Percentiles rank a stretch among this genome's conserved stretches.
phyloP scores from a whole-genome alignment of 306 rosid genomes.

The Morella rubra region DNA sequence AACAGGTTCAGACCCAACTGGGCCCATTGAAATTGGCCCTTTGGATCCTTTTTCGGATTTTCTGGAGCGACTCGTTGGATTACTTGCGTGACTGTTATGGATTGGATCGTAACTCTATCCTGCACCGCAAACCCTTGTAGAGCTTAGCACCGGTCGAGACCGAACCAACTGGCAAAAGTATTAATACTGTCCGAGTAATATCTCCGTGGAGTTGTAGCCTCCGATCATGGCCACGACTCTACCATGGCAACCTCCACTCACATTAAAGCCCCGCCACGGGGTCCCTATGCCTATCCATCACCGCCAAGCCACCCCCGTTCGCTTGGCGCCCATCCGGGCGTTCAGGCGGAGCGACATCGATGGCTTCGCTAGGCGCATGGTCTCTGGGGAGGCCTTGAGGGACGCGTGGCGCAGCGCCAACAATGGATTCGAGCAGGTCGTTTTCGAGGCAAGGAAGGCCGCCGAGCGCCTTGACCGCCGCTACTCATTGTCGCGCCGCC shows the following conservation, averaged over 20 bases:
- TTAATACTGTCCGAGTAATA: neutral
- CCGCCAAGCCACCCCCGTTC: slow-evolving; percentile 13
- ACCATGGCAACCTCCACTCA: slow-evolving; percentile 44
- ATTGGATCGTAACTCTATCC: no score
- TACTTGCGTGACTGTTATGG: no score
- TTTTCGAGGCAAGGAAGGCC: slow-evolving; percentile 79
- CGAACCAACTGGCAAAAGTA: neutral
- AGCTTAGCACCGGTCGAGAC: no score
- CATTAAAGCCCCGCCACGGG: neutral
- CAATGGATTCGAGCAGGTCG: slow-evolving; percentile 71
- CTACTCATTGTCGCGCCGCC: slow-evolving; percentile 53
- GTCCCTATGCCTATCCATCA: neutral
- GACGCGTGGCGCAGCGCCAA: slow-evolving; percentile 87
- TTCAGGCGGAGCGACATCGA: slow-evolving; percentile 62
- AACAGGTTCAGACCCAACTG: no score
- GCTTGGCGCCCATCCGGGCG: slow-evolving; percentile 38
- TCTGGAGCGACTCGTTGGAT: no score
- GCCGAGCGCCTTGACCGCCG: slow-evolving; percentile 84
- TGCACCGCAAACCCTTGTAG: no score
- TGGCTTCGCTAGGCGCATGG: slow-evolving; percentile 47
- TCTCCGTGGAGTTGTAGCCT: neutral
- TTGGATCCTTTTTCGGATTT: no score
- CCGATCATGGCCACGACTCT: slow-evolving; percentile 45
- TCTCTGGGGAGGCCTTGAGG: slow-evolving; percentile 62
- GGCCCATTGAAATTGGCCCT: no score